Evolutionary conservation across 495 filamentous ascomycete species (phyloP).

Genomic region (Tuber umbilicatum): DNA sequence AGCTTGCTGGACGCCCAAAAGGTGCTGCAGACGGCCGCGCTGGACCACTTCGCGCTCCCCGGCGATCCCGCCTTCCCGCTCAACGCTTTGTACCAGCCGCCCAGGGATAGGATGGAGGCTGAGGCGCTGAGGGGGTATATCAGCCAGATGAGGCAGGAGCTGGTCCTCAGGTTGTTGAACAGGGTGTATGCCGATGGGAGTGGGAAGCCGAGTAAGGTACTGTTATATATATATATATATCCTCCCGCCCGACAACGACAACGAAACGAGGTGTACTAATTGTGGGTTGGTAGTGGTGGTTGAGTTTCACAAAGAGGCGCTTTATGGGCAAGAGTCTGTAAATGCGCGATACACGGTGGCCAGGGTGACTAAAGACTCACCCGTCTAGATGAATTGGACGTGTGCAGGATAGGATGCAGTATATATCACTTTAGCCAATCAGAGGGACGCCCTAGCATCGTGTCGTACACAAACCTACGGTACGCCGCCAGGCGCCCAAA

Average conservation of each 20-base stretch:
- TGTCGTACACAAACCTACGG: not conserved
- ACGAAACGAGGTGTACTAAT: constrained; percentile 12
- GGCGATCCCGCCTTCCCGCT: constrained; percentile 91
- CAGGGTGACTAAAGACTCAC: not conserved
- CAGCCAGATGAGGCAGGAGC: constrained; percentile 83
- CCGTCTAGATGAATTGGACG: not conserved
- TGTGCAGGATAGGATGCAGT: not conserved
- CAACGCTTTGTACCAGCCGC: constrained; percentile 65
- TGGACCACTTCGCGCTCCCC: constrained; percentile 90
- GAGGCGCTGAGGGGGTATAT: constrained; percentile 82
- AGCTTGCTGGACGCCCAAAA: constrained; percentile 52
- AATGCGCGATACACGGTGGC: constrained; percentile 14
- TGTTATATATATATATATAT: constrained; percentile 16
- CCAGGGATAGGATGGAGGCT: constrained; percentile 76
- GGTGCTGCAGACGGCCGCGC: constrained; percentile 61
- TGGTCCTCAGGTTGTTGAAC: constrained; percentile 70
- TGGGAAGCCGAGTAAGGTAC: constrained; percentile 74
- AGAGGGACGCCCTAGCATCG: not conserved
- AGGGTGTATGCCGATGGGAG: constrained; percentile 79
- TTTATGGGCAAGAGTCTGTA: constrained; percentile 95
- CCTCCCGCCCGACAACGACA: not conserved
- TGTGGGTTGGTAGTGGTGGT: constrained; percentile 64
- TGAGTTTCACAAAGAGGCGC: constrained; percentile 96
- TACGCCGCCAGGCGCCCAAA: not conserved
- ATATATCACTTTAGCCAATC: not conserved